Percentiles rank a stretch among this genome's conserved stretches.
These are phyloP conservation scores for Cercospora canescens DNA, from an alignment of 2,329 filamentous ascomycete species.

Conservation along the genomic window DNA sequence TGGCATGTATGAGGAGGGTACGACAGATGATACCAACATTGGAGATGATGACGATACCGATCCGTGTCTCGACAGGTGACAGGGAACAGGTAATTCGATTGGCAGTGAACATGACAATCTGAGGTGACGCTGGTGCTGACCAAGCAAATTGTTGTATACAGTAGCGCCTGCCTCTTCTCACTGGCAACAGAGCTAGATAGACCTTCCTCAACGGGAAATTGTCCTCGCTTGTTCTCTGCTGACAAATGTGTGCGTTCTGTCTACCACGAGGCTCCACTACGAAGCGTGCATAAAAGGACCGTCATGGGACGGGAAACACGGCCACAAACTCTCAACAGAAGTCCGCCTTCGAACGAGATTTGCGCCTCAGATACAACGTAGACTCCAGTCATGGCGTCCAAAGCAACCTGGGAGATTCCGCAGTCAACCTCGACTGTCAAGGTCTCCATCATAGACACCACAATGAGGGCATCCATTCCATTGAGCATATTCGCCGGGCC, in stretches of 20 bases:
- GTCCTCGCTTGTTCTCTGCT: not conserved
- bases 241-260: not conserved
- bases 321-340: not conserved
- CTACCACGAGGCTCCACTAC: not conserved
- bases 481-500: not conserved
- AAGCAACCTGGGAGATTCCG: not conserved
- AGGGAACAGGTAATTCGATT: constrained; percentile 4
- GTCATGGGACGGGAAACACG: not conserved
- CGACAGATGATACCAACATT: not conserved
- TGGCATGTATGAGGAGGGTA: not conserved
- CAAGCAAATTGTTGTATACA: not conserved
- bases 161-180: not conserved
- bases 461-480: not conserved
- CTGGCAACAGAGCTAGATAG: not conserved
- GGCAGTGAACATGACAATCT: constrained; percentile 2
- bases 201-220: not conserved
- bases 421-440: constrained; percentile 2
- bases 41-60: constrained; percentile 1
- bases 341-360: not conserved
- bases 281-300: not conserved
- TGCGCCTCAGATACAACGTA: not conserved
- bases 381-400: not conserved
- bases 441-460: constrained; percentile 7
- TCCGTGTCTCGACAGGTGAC: not conserved
- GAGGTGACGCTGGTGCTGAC: not conserved